Evolutionary conservation across 352 stramenopile genomes (phyloP), one percentile per base, ranked within the genome.

Genomic region (Pythium volutum): DNA sequence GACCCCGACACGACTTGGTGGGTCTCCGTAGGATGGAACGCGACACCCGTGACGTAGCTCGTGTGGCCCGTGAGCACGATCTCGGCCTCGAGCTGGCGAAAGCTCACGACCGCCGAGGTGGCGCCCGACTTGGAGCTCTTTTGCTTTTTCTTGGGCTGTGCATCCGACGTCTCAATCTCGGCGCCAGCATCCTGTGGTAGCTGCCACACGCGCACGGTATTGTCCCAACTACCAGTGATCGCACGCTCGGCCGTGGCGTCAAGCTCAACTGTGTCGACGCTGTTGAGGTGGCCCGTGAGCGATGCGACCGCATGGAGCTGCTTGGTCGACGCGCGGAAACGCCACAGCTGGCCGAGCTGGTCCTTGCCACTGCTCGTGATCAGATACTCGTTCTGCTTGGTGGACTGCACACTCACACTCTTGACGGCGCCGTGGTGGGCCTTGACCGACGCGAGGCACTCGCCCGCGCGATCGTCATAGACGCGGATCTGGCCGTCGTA

Each of bases 401-500:
- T 42, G 47, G 69, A 74, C 43, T 74, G 62, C 42, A 79, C 69
- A 43, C 64, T 72, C 26, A 93, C 79, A 10, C 74, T 66, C 62
- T 94, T 94, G 50, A 93, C 82, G 2, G 82, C 82, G 22, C 79
- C 84, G 12, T 91, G 75, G 62, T 94, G 85, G 18, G 83, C 85
- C 71, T 91, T 93, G 43, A 88, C 66, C 12, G 78, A 77, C 25
- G 79, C 74, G 48, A 84, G 67, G 47, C 65, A 77, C 36, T 87
- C 77, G 41, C 74, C 75, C 25, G 42, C 62, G 3, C 59, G 55
- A 36, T 36, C 31, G 64, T 91, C 75, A 67, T 93, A 93, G 38
- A 95, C 79, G 49, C 88, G 82, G 53, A 97, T 62, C 33, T 89
- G 72, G 27, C 87, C 87, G 52, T 96, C 88, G 67, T 96, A 97